Evolutionary conservation across 208 protist genomes (phyloP).

Genomic region (Leishmania mexicana): DNA sequence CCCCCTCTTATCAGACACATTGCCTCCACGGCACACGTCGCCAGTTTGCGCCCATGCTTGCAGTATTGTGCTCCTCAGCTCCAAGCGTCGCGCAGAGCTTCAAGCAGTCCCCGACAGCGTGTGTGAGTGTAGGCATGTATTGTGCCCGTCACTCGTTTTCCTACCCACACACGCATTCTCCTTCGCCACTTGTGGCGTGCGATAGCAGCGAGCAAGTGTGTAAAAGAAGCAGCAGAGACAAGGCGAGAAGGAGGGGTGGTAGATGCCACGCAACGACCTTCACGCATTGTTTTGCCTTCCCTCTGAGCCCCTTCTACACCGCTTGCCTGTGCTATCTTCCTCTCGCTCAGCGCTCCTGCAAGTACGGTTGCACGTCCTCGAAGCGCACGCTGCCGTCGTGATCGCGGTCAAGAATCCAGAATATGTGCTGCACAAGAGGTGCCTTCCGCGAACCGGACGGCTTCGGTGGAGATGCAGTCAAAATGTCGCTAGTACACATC

Average conservation of each 20-base stretch:
- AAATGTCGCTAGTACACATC: neutral
- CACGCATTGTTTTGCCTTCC: neutral
- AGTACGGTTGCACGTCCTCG: constrained; percentile 43
- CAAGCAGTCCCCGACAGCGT: neutral
- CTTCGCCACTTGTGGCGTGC: neutral
- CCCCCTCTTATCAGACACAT: neutral
- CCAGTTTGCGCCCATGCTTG: neutral
- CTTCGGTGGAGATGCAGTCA: neutral
- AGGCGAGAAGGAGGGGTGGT: neutral
- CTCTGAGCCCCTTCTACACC: neutral
- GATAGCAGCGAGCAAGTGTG: neutral
- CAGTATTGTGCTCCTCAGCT: neutral
- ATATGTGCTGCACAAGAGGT: constrained; percentile 40
- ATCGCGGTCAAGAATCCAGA: constrained; percentile 59
- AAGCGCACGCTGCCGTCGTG: constrained; percentile 56
- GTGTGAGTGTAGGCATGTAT: neutral
- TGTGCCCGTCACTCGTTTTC: neutral
- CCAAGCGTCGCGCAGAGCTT: neutral
- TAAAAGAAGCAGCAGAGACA: neutral
- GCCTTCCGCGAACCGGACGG: neutral
- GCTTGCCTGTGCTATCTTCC: neutral
- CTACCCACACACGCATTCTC: neutral
- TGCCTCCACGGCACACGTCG: neutral
- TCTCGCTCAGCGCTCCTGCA: constrained; percentile 10
- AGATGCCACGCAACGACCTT: neutral